Conservation (phyloP, 441 rosid species). For the Pelargonium fulgidum region DNA sequence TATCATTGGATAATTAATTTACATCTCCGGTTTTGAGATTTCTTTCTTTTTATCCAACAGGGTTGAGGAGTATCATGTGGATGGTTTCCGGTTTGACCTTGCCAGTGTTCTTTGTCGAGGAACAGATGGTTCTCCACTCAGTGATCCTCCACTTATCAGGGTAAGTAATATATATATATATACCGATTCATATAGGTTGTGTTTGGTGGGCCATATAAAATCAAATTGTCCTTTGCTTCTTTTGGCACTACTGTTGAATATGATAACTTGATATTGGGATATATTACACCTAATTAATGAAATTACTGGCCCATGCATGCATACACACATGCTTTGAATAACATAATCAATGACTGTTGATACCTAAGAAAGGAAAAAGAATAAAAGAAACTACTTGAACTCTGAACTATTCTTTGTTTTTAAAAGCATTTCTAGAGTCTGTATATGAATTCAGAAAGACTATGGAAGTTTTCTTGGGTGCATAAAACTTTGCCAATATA, state of each 20-base stretch:
- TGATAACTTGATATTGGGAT: not conserved
- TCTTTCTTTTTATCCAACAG: constrained; percentile 28
- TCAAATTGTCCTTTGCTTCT: not conserved
- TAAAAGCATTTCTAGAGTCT: too few species aligned
- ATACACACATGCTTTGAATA: too few species aligned
- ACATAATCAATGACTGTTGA: too few species aligned
- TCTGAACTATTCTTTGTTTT: not conserved
- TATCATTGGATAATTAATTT: not conserved
- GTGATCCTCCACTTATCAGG: constrained; percentile 72
- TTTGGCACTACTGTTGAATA: not conserved
- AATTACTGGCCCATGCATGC: not conserved
- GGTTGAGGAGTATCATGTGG: constrained; percentile 81
- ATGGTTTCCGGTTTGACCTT: constrained; percentile 95
- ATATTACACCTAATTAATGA: not conserved
- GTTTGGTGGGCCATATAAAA: not conserved
- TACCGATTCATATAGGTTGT: not conserved
- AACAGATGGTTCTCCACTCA: constrained; percentile 80
- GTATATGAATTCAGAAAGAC: too few species aligned
- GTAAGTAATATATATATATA: constrained; percentile 32
- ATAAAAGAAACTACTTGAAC: too few species aligned
- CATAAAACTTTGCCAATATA: not conserved
- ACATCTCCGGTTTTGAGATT: constrained; percentile 8
- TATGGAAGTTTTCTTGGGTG: not conserved
- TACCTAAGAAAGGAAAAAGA: too few species aligned
- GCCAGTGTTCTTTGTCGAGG: constrained; percentile 93